A percentile compares a stretch with the other conserved stretches of the same genome.
These are phyloP conservation scores for Hibiscus tridactylites DNA, from an alignment of 345 rosid species.

Conservation along the genomic window DNA sequence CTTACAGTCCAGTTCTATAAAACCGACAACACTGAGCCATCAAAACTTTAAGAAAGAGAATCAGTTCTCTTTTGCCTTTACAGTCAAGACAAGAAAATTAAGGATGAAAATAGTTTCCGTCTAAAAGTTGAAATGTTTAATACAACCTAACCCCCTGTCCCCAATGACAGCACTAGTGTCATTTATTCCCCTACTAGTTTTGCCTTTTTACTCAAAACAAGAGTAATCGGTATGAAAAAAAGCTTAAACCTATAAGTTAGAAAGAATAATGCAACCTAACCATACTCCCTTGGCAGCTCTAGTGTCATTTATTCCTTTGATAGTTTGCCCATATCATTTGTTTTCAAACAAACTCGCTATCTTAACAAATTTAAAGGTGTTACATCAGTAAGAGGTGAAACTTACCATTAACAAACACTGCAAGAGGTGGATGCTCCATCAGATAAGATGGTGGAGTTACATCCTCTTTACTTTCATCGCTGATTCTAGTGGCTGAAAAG, in stretches of 20 bases:
- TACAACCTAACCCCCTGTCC: neutral
- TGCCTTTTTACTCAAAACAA: neutral
- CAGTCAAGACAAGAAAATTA: neutral
- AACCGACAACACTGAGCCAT: neutral
- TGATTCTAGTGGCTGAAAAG: constrained; percentile 48
- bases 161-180: neutral
- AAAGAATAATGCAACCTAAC: neutral
- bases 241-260: neutral
- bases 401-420: constrained; percentile 86
- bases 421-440: constrained; percentile 99
- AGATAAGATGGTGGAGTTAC: constrained; percentile 87
- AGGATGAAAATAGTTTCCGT: neutral
- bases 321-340: neutral
- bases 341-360: neutral
- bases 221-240: neutral
- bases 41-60: neutral
- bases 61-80: neutral
- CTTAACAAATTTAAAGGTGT: neutral
- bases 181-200: neutral
- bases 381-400: neutral
- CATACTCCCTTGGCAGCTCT: neutral
- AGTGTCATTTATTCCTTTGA: neutral
- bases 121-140: neutral
- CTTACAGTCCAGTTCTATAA: neutral
- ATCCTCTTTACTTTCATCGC: constrained; percentile 73